These are phyloP conservation scores for Diplodia corticola DNA, from an alignment of 2,329 filamentous ascomycete genomes.

Conservation along the genomic window DNA sequence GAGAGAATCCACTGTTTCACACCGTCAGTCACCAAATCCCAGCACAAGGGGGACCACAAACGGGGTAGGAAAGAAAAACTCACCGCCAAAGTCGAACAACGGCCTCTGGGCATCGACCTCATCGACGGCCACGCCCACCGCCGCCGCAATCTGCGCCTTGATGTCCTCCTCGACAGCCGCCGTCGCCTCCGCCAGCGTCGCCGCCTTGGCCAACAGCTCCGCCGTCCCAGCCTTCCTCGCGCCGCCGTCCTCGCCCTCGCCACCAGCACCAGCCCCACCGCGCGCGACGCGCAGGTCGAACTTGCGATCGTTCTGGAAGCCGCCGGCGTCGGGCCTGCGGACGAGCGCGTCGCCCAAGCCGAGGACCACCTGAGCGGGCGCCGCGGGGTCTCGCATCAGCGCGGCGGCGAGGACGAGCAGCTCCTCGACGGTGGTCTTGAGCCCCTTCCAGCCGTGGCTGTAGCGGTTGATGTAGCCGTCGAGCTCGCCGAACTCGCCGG, in stretches of 20 bases:
- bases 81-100: background rate
- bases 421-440: background rate
- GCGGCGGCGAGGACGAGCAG: background rate
- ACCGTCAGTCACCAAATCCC: slow-evolving; percentile 14
- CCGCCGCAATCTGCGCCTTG: no score
- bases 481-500: background rate
- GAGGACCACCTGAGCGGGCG: background rate
- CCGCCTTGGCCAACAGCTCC: background rate
- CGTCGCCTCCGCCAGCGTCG: background rate
- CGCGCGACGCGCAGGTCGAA: background rate
- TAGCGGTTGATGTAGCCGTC: background rate
- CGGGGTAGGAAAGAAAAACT: background rate
- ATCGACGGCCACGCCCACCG: no score
- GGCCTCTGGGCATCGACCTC: no score
- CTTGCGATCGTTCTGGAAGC: background rate
- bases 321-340: background rate
- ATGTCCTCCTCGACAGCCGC: background rate
- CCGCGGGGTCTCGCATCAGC: background rate
- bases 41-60: background rate
- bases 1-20: slow-evolving; percentile 28
- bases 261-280: background rate
- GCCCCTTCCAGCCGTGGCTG: background rate
- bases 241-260: background rate
- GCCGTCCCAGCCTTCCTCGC: background rate
- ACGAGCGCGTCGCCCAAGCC: background rate